Evolutionary conservation across 2,329 filamentous ascomycete species (phyloP).

Genomic region (Cadophora sp.): DNA sequence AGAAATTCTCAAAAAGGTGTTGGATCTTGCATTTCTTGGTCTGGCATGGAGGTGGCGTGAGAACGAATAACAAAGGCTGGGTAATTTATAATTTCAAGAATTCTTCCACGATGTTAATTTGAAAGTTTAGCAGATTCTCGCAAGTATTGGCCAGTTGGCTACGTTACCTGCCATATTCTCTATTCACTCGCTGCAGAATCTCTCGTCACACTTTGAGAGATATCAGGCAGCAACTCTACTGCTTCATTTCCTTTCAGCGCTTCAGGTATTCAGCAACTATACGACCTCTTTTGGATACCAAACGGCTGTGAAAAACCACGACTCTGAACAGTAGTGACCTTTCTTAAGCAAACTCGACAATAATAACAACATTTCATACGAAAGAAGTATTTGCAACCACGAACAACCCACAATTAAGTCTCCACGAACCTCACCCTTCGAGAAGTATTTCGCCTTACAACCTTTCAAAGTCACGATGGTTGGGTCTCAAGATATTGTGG

Average conservation of each 20-base stretch:
- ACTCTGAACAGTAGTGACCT: no score
- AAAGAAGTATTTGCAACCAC: no score
- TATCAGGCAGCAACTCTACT: not conserved
- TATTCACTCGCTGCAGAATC: not conserved
- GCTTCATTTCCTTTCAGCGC: no score
- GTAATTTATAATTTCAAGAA: not conserved
- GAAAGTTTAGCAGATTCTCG: not conserved
- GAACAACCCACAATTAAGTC: not conserved
- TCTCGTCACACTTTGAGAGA: not conserved
- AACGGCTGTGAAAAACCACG: no score
- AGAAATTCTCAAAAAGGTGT: not conserved
- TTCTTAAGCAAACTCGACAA: not conserved
- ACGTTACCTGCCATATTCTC: not conserved
- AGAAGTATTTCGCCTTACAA: not conserved
- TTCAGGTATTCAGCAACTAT: no score
- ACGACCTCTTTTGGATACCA: no score
- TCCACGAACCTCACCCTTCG: not conserved
- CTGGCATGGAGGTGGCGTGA: no score
- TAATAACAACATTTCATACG: not conserved
- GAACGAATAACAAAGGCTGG: constrained; percentile 21
- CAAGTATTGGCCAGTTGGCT: not conserved
- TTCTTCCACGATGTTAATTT: not conserved
- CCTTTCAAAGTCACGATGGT: constrained; percentile 4
- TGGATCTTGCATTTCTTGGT: constrained; percentile 8
- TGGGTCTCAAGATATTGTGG: not conserved